phyloP scores from a whole-genome alignment of 306 rosid species.

The Heteromeles arbutifolia region DNA sequence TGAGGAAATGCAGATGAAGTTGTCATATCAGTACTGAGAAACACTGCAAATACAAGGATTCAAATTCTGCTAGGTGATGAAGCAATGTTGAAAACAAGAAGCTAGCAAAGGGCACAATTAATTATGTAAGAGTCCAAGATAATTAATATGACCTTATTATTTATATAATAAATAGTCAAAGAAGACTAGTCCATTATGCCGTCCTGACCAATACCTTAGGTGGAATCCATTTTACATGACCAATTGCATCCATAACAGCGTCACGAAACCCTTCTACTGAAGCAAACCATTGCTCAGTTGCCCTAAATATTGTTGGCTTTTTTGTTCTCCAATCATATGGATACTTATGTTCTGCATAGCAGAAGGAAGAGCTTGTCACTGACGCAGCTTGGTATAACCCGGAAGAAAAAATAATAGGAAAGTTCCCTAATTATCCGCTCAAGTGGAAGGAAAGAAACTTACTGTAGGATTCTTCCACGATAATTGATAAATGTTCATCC shows the following conservation, averaged over 20 bases:
- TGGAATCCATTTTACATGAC: constrained; percentile 85
- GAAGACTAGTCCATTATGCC: background rate
- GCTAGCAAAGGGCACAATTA: background rate
- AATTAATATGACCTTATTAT: background rate
- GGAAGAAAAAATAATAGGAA: background rate
- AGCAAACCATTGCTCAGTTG: constrained; percentile 99
- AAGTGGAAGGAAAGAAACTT: constrained; percentile 16
- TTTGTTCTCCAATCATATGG: constrained; percentile 99
- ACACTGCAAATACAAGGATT: background rate
- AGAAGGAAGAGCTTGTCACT: constrained; percentile 18
- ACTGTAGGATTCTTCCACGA: constrained; percentile 92
- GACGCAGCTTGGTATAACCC: background rate
- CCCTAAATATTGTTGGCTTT: constrained; percentile 95
- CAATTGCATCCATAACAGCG: constrained; percentile 76
- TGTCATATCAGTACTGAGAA: background rate
- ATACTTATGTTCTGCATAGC: constrained; percentile 81
- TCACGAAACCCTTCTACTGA: constrained; percentile 93
- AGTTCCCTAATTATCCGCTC: background rate
- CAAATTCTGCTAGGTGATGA: background rate
- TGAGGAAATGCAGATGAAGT: background rate
- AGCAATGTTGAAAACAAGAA: background rate
- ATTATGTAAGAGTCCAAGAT: background rate
- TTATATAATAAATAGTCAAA: background rate
- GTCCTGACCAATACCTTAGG: constrained; percentile 57
- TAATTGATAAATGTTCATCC: constrained; percentile 63